Evolutionary conservation across 1,139 yeast species (phyloP), one percentile per base, ranked within the genome.

Genomic region (Casaregolazyma lundiana): DNA sequence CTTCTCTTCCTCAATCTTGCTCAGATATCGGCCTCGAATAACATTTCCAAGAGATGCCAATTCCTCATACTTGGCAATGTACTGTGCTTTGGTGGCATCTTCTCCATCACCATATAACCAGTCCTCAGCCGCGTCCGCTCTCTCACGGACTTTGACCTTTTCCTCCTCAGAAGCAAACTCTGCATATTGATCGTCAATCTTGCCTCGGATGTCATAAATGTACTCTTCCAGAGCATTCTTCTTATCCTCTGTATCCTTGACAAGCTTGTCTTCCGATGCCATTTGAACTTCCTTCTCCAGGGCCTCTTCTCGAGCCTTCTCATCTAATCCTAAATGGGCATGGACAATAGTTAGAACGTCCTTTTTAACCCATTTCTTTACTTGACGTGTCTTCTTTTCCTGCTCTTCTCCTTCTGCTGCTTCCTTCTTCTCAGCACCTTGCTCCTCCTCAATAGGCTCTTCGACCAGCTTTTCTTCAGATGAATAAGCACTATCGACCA

Each of bases 51-150:
- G 76, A 44, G 96, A 78, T 43, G 97, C 95, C 66, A 92, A 81
- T 72, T 92, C 98, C 73, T 94, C 98, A 73, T 90, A 89, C 73
- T 86, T 90, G 65, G 98, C 97, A 72, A 94, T 84, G 77, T 92
- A 92, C 71, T 85, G 88, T 61, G 95, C 98, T 80, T 92, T 90
- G 67, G 90, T 77, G 53, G 97, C 80, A 68, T 92, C 98, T 66
- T 86, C 92, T 64, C 98, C 97, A 49, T 88, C 98, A 53, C 86
- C 96, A 71, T 92, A 94, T 65, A 92, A 80, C 99, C 99, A 92
- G 67, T 92, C 96, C 77, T 94, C 98, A 57, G 97, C 81, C 68
- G 84, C 86, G 65, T 77, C 67, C 67, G 92, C 79, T 77, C 84
- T 76, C 51, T 74, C 85, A 50, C 77, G 68, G 65, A 92, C 78